These are phyloP conservation scores for Rhizophagus sp. DNA, from an alignment of 192 early-diverging fungal species.

Conservation along the genomic window DNA sequence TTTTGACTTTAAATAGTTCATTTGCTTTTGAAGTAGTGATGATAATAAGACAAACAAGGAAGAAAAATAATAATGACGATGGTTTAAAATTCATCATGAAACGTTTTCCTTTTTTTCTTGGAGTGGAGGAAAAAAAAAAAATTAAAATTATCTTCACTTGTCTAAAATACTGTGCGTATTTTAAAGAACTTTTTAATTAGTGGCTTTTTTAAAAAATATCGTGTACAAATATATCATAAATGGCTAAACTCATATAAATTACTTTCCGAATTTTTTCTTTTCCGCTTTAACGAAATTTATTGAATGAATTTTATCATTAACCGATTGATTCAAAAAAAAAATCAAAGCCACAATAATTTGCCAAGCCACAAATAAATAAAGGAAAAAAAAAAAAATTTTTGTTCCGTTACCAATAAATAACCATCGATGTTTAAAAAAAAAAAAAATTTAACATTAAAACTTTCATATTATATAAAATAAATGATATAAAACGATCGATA, in stretches of 20 bases:
- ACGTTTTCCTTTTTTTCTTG: neutral
- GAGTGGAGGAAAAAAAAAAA: too few species aligned
- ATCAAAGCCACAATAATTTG: neutral
- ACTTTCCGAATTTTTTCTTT: neutral
- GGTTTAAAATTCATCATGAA: neutral
- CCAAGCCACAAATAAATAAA: neutral
- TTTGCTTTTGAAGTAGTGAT: neutral
- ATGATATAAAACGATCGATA: neutral
- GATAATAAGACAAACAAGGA: neutral
- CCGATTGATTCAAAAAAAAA: neutral
- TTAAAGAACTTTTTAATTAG: neutral
- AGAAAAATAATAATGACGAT: neutral
- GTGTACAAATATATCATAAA: neutral
- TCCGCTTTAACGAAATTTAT: neutral
- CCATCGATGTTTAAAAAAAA: too few species aligned
- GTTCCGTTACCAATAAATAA: neutral
- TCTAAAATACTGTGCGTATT: neutral
- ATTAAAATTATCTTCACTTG: too few species aligned
- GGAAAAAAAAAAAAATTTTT: neutral
- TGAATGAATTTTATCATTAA: too few species aligned
- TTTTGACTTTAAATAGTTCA: neutral
- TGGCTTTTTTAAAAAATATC: neutral
- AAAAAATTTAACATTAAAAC: too few species aligned
- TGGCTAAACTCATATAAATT: neutral
- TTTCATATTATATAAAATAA: neutral